Evolutionary conservation across 2,329 filamentous ascomycete species (phyloP), one percentile per base, ranked within the genome.

Genomic region (Talaromyces sp.): DNA sequence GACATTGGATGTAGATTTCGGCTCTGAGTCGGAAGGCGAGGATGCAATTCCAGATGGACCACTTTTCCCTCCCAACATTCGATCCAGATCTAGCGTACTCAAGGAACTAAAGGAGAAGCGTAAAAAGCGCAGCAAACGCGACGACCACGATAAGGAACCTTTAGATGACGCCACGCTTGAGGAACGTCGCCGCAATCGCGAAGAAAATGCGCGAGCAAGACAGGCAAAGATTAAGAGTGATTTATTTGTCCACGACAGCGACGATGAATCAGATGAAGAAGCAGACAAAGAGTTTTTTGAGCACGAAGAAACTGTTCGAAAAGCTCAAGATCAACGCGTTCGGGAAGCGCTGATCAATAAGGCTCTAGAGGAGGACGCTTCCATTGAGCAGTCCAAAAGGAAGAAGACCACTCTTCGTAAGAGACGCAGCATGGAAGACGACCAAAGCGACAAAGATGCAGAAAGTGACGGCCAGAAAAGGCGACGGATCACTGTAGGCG

Each of bases 211-310:
- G 67, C 79, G 85, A n/a, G 91, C 93, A 70, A 92, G 92, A 76
- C 83, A 86, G 56, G 81, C 82, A 35, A 90, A 89, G 72, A 89
- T 95, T 77, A 98, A 97, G 81, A 96, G 90, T 69, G 87, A 88
- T 25, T 77, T 93, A 42, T 93, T 87, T 69, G 89, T 99, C 58
- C 85, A 89, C 63, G 87, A 88, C 40, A 92, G 89, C 67, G 95
- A 98, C 72, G 95, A 98, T 60, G 92, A 96, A 68, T 88, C 84
- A n/a, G 92, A 96, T 70, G 86, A 84, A 37, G 91, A 92, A 54
- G 84, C 86, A 62, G 85, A 90, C 75, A 80, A 73, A 23, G 86
- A 84, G 21, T 97, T 97, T 76, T 97, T 93, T 75, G 86, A 83
- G 2, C 82, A 85, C 16, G 93, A 97, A 76, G 86, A 88, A 73